Percentiles rank a stretch among this genome's conserved stretches.
These are phyloP conservation scores for Cornus kousa DNA, from an alignment of 148 eudicot species.

Conservation along the genomic window DNA sequence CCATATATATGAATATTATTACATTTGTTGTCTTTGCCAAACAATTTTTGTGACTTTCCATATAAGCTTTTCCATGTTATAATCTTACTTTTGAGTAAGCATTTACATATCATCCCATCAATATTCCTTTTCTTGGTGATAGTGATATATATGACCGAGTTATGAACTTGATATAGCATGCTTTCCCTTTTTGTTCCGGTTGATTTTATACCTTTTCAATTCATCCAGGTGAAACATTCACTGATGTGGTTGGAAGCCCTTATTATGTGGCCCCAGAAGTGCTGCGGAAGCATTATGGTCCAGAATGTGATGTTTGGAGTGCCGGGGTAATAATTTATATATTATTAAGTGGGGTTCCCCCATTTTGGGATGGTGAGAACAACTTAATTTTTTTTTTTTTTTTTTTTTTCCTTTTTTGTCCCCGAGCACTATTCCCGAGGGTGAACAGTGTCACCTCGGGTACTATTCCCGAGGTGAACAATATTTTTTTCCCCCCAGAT, in stretches of 20 bases:
- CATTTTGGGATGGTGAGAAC: constrained; percentile 46
- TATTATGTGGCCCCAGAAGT: constrained; percentile 50
- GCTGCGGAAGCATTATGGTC: constrained; percentile 35
- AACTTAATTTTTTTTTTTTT: not conserved
- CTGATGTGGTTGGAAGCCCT: constrained; percentile 44
- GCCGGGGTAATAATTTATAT: constrained; percentile 45
- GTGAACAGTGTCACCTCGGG: no score
- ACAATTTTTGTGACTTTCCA: not conserved
- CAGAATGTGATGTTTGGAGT: constrained; percentile 47
- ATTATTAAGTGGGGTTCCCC: constrained; percentile 42
- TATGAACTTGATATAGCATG: not conserved
- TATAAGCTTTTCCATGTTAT: not conserved
- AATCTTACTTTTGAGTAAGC: not conserved
- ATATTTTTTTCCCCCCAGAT: no score
- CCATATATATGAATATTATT: not conserved
- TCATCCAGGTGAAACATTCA: constrained; percentile 37
- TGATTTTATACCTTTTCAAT: not conserved
- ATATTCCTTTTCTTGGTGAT: not conserved
- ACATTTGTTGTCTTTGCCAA: not conserved
- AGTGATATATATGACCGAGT: not conserved
- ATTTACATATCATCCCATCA: not conserved
- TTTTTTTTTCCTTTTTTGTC: no score
- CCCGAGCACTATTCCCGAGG: no score
- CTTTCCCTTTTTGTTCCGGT: not conserved
- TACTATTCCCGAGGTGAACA: no score